Conservation (phyloP, 192 early-diverging fungal species). For the Coemansia aciculifera region DNA sequence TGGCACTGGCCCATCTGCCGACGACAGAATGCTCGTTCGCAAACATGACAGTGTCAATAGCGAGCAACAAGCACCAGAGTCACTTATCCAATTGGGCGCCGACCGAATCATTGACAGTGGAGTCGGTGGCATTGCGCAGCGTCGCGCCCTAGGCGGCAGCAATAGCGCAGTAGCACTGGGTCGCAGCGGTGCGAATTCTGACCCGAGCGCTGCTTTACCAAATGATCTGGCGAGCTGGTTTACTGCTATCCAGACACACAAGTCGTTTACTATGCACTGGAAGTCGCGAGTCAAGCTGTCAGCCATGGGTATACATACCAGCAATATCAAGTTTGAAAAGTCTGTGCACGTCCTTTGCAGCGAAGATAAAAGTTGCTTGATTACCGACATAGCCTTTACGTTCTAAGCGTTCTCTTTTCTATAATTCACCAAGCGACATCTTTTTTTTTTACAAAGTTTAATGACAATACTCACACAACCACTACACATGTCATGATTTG, state of each 20-base stretch:
- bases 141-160: constrained; percentile 11
- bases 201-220: neutral
- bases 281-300: constrained; percentile 35
- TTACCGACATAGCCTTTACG: constrained; percentile 3
- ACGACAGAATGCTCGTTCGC: neutral
- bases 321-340: constrained; percentile 46
- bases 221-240: constrained; percentile 39
- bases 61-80: neutral
- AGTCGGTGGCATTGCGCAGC: constrained; percentile 20
- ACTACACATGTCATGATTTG: too few species aligned
- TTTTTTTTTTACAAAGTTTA: neutral
- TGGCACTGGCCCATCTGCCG: neutral
- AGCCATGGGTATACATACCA: constrained; percentile 41
- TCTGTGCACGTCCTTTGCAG: constrained; percentile 33
- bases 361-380: constrained; percentile 23
- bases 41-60: neutral
- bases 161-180: neutral
- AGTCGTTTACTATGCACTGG: constrained; percentile 49
- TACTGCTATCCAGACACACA: constrained; percentile 29
- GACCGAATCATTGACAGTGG: neutral
- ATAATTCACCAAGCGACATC: neutral
- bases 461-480: too few species aligned
- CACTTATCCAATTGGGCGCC: constrained; percentile 5
- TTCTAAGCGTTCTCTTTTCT: neutral
- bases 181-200: neutral